A percentile compares a stretch with the other conserved stretches of the same genome.
phyloP scores from a whole-genome alignment of 108 stramenopile species.

The Skeletonema tropicum region DNA sequence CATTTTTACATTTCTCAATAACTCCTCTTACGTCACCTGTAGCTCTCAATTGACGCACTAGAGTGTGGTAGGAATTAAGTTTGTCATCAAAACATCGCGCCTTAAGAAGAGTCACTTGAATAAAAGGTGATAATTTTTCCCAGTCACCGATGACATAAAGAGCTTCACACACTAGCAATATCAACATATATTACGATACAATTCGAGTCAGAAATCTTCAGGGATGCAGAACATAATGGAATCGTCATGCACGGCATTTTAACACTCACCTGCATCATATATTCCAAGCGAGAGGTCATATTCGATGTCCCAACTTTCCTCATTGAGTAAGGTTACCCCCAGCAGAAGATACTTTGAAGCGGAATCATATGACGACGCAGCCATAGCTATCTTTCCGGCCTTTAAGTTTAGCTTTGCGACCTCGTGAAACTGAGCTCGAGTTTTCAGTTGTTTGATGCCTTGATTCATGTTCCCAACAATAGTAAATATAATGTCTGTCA shows the following conservation, averaged over 20 bases:
- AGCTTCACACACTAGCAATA: constrained; percentile 27
- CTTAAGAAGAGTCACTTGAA: neutral
- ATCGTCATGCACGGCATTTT: neutral
- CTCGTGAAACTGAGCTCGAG: constrained; percentile 13
- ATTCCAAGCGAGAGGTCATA: constrained; percentile 59
- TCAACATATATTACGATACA: too few species aligned
- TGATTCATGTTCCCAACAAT: constrained; percentile 45
- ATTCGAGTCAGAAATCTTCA: neutral
- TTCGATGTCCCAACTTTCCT: constrained; percentile 50
- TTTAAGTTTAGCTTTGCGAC: constrained; percentile 53
- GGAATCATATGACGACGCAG: constrained; percentile 40
- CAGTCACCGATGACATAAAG: constrained; percentile 29
- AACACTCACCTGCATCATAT: constrained; percentile 27
- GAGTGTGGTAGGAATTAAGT: constrained; percentile 24
- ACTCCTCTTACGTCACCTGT: constrained; percentile 16
- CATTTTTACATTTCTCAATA: constrained; percentile 13
- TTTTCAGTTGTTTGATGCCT: constrained; percentile 25
- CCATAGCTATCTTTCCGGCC: constrained; percentile 50
- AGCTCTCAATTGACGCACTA: constrained; percentile 16
- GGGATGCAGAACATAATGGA: neutral
- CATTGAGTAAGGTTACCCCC: constrained; percentile 44
- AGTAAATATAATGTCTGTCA: constrained; percentile 33
- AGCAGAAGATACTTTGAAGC: constrained; percentile 44
- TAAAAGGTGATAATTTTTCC: neutral
- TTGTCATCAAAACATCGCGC: constrained; percentile 25